Evolutionary conservation across 73 alveolate species (phyloP), one percentile per base, ranked within the genome.

Genomic region (Stentor roeselii): DNA sequence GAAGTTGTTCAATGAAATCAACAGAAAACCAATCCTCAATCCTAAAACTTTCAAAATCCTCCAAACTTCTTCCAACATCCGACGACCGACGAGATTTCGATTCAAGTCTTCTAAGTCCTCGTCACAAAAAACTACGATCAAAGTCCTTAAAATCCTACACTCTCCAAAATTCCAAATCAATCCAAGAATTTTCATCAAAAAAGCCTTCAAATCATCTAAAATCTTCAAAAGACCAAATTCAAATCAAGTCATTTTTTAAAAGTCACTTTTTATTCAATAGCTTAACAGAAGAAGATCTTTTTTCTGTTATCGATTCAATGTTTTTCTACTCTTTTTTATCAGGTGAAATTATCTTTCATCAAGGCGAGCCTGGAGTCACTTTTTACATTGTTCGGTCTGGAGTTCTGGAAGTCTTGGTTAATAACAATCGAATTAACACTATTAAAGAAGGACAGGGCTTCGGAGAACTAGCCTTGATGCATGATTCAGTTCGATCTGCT

Each of bases 381-480:
- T 37, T 41, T 76, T 76, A 37, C 39, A 35, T 76, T 14, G 1
- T 76, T 1, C 15, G 1, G 6, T 76, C 84, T 27, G 84, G 84
- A 1, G 39, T 15, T 1, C 31, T 76, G 0, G 84, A 76, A 3
- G 21, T 76, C 36, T 21, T 15, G n/a, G 84, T 39, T 21, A 40
- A 41, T n/a, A n/a, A 2, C n/a, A 40, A 76, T 1, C 0, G 74
- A 76, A 76, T 14, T 21, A 67, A 3, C 21, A 76, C 30, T 14
- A 15, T 39, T 1, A 39, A 14, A n/a, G 75, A 32, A 39, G 84
- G 84, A 0, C 59, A 15, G 21, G 74, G 60, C 21, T 76, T 76
- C 39, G 84, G 84, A 76, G 84, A 76, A 76, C 34, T 76, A 76
- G 84, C 84, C 39, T 41, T 76, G n/a, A 15, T 76, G 15, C 78